Conservation (phyloP, 163 green algal genomes). For the Chlorella variabilis region DNA sequence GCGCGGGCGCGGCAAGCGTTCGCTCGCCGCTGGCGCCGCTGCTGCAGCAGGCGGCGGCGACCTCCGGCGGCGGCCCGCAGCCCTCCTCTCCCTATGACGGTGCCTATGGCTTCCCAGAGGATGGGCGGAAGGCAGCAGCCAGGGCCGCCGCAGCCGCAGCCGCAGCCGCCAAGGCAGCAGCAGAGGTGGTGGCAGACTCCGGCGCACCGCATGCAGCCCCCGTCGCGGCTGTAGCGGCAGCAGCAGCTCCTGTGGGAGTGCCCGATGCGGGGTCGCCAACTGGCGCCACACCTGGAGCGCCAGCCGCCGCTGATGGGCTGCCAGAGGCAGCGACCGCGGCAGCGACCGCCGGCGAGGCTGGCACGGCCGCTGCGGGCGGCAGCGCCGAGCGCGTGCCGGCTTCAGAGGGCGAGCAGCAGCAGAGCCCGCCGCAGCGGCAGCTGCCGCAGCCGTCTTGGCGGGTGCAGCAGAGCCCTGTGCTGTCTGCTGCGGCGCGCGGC, state of each 20-base stretch:
- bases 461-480: background rate
- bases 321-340: background rate
- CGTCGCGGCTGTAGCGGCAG: background rate
- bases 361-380: too few species aligned
- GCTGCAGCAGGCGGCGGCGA: background rate
- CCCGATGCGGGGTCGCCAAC: too few species aligned
- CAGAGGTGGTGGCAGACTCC: background rate
- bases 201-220: background rate
- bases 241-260: background rate
- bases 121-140: too few species aligned
- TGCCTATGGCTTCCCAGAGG: background rate
- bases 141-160: background rate
- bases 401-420: too few species aligned
- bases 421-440: background rate
- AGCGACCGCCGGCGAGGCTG: background rate
- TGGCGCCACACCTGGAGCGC: too few species aligned
- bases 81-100: constrained; percentile 12
- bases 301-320: background rate
- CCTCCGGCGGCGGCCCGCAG: background rate
- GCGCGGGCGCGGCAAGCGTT: background rate
- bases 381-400: too few species aligned
- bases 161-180: background rate
- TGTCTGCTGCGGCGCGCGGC: background rate
- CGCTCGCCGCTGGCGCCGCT: constrained; percentile 5
- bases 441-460: too few species aligned